These are phyloP conservation scores for Aspergillus intermedius DNA, from an alignment of 2,329 filamentous ascomycete genomes.

Conservation along the genomic window DNA sequence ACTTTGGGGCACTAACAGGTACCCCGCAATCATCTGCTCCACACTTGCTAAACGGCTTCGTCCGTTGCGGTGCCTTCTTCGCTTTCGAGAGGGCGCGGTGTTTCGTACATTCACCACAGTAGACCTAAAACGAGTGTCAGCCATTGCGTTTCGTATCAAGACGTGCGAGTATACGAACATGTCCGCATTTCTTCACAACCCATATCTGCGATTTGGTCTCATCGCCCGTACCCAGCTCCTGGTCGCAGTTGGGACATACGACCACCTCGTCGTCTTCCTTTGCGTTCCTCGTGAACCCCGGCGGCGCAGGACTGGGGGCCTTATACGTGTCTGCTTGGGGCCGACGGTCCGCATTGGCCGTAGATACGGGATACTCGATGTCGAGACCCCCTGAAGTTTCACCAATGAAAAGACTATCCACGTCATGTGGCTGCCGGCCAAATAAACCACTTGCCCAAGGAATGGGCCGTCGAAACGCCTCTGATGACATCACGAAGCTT, in stretches of 20 bases:
- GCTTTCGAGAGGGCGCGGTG: slow-evolving; percentile 32
- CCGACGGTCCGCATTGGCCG: slow-evolving; percentile 32
- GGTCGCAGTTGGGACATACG: slow-evolving; percentile 78
- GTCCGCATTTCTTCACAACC: slow-evolving; percentile 84
- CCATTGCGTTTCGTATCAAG: not conserved
- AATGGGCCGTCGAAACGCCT: not conserved
- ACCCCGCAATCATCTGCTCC: slow-evolving; percentile 38
- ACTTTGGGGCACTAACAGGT: slow-evolving; percentile 29
- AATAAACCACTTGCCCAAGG: not conserved
- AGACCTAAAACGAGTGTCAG: slow-evolving; percentile 31
- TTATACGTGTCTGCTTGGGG: slow-evolving; percentile 43
- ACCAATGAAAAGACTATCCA: slow-evolving; percentile 20
- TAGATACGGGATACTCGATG: slow-evolving; percentile 37
- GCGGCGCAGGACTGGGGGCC: slow-evolving; percentile 56
- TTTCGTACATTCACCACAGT: slow-evolving; percentile 42
- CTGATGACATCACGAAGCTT: not conserved
- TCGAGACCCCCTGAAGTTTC: slow-evolving; percentile 16
- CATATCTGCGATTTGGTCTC: slow-evolving; percentile 77
- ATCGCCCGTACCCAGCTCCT: slow-evolving; percentile 72
- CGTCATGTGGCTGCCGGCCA: slow-evolving; percentile 2
- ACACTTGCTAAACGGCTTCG: slow-evolving; percentile 40
- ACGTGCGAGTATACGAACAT: slow-evolving; percentile 54
- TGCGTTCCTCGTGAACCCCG: slow-evolving; percentile 77
- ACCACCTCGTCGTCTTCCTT: slow-evolving; percentile 65
- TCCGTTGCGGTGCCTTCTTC: slow-evolving; percentile 26